Evolutionary conservation across 345 rosid genomes (phyloP), one percentile per base, ranked within the genome.

Genomic region (Salix caprea): DNA sequence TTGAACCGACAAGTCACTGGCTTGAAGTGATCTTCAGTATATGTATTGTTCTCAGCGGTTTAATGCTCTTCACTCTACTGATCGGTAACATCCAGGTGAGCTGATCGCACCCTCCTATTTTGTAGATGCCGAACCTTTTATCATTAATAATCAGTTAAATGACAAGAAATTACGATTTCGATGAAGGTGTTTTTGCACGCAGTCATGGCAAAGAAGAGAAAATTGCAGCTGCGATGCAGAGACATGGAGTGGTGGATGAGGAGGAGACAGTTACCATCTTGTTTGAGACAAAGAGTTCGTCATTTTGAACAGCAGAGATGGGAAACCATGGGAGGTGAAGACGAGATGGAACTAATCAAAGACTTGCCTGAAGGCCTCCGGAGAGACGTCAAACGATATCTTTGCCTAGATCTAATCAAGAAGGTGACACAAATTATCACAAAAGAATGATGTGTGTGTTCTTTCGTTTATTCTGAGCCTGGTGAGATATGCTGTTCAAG

Each of bases 211-310:
- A 92, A 87, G 85, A 90, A 91, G 88, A 84, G 78, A 76, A 91
- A 91, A 76, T 83, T 93, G 93, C 97, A 95, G 83, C 80, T 95
- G 79, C 87, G 94, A 30, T 85, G 90, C 76, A 76, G 94, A 32
- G 97, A 95, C 68, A 82, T 95, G 84, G 97, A 91, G 72, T 90
- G 97, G 97, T 95, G 97, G 99, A 92, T 92, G 99, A 87, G 85
- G 73, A 79, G 97, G 69, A 85, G 99, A 80, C 99, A 95, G 84
- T 77, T 95, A 69, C 97, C 99, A 14, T 90, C 93, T 32, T 79
- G 84, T 67, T 77, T 92, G 80, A 85, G 97, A 76, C 88, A 86
- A 52, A 84, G 98, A 83, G 97, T 94, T 19, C 91, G 95, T 52
- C 92, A 87, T 77, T 94, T 77, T 36, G 97, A 92, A 64, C 83